Evolutionary conservation across 805 yeast species (phyloP).

Genomic region (Citeromyces matritensis): DNA sequence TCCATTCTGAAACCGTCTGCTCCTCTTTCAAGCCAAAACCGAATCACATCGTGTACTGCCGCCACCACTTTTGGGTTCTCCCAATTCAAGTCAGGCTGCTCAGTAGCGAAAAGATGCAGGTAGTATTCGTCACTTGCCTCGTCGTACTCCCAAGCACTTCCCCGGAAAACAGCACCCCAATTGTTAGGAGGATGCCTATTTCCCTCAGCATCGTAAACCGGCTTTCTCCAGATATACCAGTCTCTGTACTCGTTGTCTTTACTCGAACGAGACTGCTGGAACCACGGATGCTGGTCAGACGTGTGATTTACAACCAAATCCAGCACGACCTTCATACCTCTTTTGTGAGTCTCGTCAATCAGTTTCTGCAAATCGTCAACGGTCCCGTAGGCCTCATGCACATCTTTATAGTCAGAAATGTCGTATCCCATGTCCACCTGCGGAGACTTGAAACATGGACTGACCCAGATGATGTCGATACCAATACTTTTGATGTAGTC

Average conservation of each 20-base stretch:
- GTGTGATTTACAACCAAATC: conserved; percentile 48
- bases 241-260: conserved; percentile 38
- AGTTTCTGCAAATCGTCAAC: conserved; percentile 33
- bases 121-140: conserved; percentile 38
- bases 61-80: conserved; percentile 25
- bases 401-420: conserved; percentile 33
- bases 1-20: conserved; percentile 47
- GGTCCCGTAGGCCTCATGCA: conserved; percentile 39
- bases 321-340: conserved; percentile 34
- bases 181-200: conserved; percentile 39
- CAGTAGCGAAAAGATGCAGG: conserved; percentile 31
- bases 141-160: conserved; percentile 43
- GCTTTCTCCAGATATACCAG: conserved; percentile 39
- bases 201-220: conserved; percentile 22
- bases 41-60: conserved; percentile 28
- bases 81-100: conserved; percentile 55
- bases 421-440: conserved; percentile 53
- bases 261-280: conserved; percentile 35
- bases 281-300: conserved; percentile 41
- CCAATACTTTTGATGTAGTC: conserved; percentile 36
- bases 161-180: conserved; percentile 37
- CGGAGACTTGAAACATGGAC: conserved; percentile 43
- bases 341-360: conserved; percentile 26
- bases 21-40: conserved; percentile 40
- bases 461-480: conserved; percentile 36